Conservation (phyloP, 1,139 yeast genomes). For the Scheffersomyces segobiensis region DNA sequence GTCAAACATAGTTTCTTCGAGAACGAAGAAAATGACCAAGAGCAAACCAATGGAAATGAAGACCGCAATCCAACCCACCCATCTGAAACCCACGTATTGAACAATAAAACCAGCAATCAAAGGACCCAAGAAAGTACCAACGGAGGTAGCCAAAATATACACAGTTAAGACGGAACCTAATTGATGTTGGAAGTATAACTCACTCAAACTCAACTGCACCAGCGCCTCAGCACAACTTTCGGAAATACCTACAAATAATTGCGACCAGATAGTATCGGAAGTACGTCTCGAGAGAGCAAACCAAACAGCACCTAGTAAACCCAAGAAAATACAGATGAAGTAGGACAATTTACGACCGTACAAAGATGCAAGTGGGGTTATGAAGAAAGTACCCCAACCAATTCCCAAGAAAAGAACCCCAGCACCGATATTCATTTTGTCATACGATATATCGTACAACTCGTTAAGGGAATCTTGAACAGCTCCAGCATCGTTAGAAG, state of each 20-base stretch:
- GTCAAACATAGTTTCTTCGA: slow-evolving; percentile 29
- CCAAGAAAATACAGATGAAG: slow-evolving; percentile 28
- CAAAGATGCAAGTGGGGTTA: slow-evolving; percentile 34
- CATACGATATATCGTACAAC: slow-evolving; percentile 32
- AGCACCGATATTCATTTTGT: slow-evolving; percentile 38
- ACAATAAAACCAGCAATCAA: slow-evolving; percentile 32
- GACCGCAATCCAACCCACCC: slow-evolving; percentile 39
- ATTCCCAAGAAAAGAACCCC: slow-evolving; percentile 36
- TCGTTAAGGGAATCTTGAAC: slow-evolving; percentile 36
- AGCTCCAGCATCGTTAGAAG: slow-evolving; percentile 37
- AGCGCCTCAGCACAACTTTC: slow-evolving; percentile 40
- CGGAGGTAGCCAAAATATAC: slow-evolving; percentile 36
- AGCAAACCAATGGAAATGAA: slow-evolving; percentile 21
- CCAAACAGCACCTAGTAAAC: slow-evolving; percentile 35
- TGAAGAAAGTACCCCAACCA: slow-evolving; percentile 31
- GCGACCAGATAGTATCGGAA: slow-evolving; percentile 38
- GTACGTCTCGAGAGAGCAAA: slow-evolving; percentile 25
- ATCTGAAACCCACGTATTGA: slow-evolving; percentile 24
- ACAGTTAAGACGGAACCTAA: slow-evolving; percentile 40
- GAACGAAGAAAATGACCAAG: slow-evolving; percentile 17
- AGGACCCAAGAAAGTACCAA: slow-evolving; percentile 42
- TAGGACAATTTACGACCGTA: slow-evolving; percentile 35
- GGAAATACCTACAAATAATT: slow-evolving; percentile 34
- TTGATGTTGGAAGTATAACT: slow-evolving; percentile 38
- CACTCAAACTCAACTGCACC: slow-evolving; percentile 34